Evolutionary conservation across 2,329 filamentous ascomycete species (phyloP).

Genomic region (Pezicula radicicola): DNA sequence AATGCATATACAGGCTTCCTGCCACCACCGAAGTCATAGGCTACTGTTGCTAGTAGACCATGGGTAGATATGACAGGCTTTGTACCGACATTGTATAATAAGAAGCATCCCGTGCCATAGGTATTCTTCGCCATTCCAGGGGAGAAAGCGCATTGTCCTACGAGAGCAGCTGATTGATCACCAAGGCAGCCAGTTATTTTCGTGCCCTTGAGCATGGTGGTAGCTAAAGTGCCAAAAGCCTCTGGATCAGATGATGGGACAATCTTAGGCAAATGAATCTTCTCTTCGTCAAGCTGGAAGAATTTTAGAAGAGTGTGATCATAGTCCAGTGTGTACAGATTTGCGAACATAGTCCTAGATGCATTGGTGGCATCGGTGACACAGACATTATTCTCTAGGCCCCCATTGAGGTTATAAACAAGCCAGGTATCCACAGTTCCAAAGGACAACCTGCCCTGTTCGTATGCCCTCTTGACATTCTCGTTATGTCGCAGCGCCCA

Average conservation of each 20-base stretch:
- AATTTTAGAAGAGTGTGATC: conserved; percentile 74
- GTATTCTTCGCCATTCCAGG: conserved; percentile 84
- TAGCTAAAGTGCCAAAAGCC: conserved; percentile 66
- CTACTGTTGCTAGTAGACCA: conserved; percentile 81
- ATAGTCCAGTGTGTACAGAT: conserved; percentile 76
- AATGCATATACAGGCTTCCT: conserved; percentile 67
- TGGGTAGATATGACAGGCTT: conserved; percentile 83
- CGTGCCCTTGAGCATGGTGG: conserved; percentile 65
- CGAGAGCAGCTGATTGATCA: conserved; percentile 76
- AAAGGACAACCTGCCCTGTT: conserved; percentile 73
- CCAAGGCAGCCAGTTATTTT: conserved; percentile 75
- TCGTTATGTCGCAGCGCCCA: conserved; percentile 77
- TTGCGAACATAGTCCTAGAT: conserved; percentile 93
- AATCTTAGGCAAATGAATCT: conserved; percentile 77
- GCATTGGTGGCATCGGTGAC: conserved; percentile 89
- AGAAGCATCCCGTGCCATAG: conserved; percentile 82
- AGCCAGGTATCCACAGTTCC: conserved; percentile 90
- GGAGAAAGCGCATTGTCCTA: conserved; percentile 79
- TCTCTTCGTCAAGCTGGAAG: conserved; percentile 67
- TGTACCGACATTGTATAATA: conserved; percentile 79
- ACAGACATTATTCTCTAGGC: conserved; percentile 59
- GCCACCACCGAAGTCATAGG: conserved; percentile 69
- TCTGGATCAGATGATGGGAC: conserved; percentile 74
- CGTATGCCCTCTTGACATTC: conserved; percentile 70
- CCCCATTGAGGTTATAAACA: conserved; percentile 79